A percentile compares a stretch with the other conserved stretches of the same genome.
Conservation (phyloP, 805 yeast species). For the Starmerella scarabaei region DNA sequence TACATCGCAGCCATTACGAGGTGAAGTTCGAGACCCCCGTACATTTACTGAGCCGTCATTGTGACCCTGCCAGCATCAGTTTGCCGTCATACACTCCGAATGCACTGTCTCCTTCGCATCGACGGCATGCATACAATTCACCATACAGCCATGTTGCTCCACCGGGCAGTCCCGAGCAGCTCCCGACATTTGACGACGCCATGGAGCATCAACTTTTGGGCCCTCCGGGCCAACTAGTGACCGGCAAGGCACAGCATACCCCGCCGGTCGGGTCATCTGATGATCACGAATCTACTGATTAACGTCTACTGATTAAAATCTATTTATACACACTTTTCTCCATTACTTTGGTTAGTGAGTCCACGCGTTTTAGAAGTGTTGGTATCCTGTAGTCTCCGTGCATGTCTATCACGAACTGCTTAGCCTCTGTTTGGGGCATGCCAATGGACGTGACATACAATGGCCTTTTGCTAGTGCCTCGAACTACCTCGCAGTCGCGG, state of each 20-base stretch:
- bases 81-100: conserved; percentile 23
- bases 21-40: conserved; percentile 23
- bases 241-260: conserved; percentile 11
- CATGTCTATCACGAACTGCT: not conserved
- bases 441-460: not conserved
- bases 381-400: not conserved
- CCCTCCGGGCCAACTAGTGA: conserved; percentile 9
- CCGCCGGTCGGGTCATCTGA: no score
- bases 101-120: not conserved
- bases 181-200: conserved; percentile 24
- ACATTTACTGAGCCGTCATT: conserved; percentile 20
- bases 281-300: no score
- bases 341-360: not conserved
- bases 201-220: conserved; percentile 20
- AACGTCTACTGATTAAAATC: conserved; percentile 1
- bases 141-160: not conserved
- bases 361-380: not conserved
- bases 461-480: not conserved
- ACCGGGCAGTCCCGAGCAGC: conserved; percentile 6
- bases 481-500: not conserved
- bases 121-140: not conserved
- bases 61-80: conserved; percentile 23
- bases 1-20: conserved; percentile 18
- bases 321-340: not conserved
- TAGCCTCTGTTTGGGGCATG: not conserved